Percentiles rank a stretch among this genome's conserved stretches.
These are phyloP conservation scores for Cicer bijugum DNA, from an alignment of 306 rosid species.

Conservation along the genomic window DNA sequence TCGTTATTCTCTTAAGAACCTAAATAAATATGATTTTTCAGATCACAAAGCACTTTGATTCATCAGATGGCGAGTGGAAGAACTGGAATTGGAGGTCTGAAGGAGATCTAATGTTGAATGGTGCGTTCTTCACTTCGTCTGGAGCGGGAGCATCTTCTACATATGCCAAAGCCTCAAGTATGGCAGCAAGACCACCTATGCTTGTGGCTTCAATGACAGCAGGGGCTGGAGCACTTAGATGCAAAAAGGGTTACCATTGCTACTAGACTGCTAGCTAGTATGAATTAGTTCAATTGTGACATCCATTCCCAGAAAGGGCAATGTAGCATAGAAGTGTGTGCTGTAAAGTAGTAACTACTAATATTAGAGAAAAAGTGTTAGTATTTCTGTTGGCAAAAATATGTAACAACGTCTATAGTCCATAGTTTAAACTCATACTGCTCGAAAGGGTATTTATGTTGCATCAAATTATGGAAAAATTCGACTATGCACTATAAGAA, in stretches of 20 bases:
- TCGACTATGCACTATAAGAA: neutral
- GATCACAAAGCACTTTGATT: slow-evolving; percentile 64
- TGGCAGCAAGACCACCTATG: slow-evolving; percentile 64
- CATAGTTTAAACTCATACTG: neutral
- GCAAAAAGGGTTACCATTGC: slow-evolving; percentile 58
- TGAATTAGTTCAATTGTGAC: neutral
- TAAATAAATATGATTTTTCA: slow-evolving; percentile 23
- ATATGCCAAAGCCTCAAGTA: slow-evolving; percentile 72
- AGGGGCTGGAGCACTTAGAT: slow-evolving; percentile 64
- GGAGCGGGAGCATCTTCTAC: slow-evolving; percentile 65
- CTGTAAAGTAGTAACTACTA: neutral
- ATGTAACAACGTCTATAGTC: neutral
- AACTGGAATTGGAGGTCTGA: slow-evolving; percentile 87
- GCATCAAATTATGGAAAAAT: neutral
- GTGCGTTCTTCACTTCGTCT: slow-evolving; percentile 71
- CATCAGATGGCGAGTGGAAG: slow-evolving; percentile 60
- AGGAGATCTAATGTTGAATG: slow-evolving; percentile 77
- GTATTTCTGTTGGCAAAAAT: too few relatives aligned
- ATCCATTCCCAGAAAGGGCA: slow-evolving; percentile 1
- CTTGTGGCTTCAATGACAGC: slow-evolving; percentile 70
- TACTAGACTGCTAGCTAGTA: slow-evolving; percentile 19
- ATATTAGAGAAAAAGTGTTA: neutral
- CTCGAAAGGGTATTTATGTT: neutral
- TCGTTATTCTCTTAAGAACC: too few relatives aligned
- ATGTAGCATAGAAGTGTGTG: slow-evolving; percentile 12